phyloP scores from a whole-genome alignment of 371 early-diverging fungal species.

The Mortierella sp. region DNA sequence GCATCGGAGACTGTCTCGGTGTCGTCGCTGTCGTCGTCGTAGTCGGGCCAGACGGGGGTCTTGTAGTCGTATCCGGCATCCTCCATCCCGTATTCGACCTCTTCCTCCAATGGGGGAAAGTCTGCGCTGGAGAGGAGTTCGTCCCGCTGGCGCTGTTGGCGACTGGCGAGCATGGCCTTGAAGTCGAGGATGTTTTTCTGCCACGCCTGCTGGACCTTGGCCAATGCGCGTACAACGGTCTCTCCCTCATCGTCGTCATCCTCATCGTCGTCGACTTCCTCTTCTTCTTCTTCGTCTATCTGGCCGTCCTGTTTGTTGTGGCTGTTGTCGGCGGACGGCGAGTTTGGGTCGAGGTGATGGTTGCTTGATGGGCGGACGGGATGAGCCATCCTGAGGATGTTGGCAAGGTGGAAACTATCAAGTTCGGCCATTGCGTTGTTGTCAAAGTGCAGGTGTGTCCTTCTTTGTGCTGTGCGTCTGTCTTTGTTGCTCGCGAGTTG shows the following conservation, averaged over 20 bases:
- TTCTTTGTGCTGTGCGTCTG: too few species aligned
- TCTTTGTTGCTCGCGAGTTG: too few species aligned
- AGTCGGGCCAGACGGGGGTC: slow-evolving; percentile 44
- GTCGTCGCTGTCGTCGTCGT: slow-evolving; percentile 54
- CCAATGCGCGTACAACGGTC: slow-evolving; percentile 33
- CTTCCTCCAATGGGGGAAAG: slow-evolving; percentile 43
- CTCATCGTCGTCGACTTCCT: slow-evolving; percentile 15
- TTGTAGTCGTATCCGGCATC: slow-evolving; percentile 33
- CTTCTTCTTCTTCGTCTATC: neutral
- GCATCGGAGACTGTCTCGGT: slow-evolving; percentile 50
- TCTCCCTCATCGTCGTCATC: slow-evolving; percentile 39
- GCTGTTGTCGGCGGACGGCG: neutral
- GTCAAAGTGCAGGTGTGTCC: too few species aligned
- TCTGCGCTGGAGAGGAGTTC: slow-evolving; percentile 26
- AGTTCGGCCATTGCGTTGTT: slow-evolving; percentile 38
- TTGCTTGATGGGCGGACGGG: neutral
- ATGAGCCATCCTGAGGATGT: slow-evolving; percentile 41
- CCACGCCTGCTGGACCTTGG: slow-evolving; percentile 40
- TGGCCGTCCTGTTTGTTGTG: neutral
- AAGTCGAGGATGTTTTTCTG: slow-evolving; percentile 32
- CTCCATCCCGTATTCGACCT: slow-evolving; percentile 54
- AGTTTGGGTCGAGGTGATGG: neutral
- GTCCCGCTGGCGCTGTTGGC: slow-evolving; percentile 14
- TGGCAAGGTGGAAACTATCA: slow-evolving; percentile 46
- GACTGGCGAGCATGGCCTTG: slow-evolving; percentile 31